A percentile compares a stretch with the other conserved stretches of the same genome.
phyloP scores from a whole-genome alignment of 2,329 filamentous ascomycete species.

The Aquanectria penicillioides region DNA sequence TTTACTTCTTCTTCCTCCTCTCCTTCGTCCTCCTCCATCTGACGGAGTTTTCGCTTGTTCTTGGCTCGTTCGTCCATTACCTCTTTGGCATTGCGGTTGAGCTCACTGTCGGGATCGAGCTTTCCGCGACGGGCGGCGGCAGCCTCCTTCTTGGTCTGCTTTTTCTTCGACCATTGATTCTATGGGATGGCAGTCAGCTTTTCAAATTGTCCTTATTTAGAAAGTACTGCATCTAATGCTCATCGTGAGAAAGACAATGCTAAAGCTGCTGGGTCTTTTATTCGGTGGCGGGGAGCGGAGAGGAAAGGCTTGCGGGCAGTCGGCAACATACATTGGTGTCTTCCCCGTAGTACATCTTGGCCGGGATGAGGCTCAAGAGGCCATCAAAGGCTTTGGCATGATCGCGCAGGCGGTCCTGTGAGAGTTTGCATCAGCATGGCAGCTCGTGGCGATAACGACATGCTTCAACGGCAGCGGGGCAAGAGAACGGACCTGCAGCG shows the following conservation, averaged over 20 bases:
- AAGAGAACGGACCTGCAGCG: constrained; percentile 57
- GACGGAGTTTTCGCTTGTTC: constrained; percentile 83
- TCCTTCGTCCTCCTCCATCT: constrained; percentile 64
- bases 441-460: constrained; percentile 19
- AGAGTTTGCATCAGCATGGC: constrained; percentile 32
- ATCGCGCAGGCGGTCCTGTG: constrained; percentile 65
- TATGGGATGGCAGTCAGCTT: constrained; percentile 52
- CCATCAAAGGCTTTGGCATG: constrained; percentile 84
- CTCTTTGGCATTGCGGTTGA: constrained; percentile 86
- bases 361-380: constrained; percentile 86
- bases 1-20: too few relatives aligned
- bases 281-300: constrained; percentile 15
- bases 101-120: constrained; percentile 85
- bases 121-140: constrained; percentile 86
- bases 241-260: too few relatives aligned
- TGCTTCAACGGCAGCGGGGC: constrained; percentile 38
- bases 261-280: background rate
- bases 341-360: constrained; percentile 89
- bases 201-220: too few relatives aligned
- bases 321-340: constrained; percentile 78
- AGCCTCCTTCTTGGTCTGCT: constrained; percentile 92
- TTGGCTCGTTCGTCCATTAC: constrained; percentile 83
- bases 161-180: constrained; percentile 94
- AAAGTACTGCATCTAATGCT: too few relatives aligned
- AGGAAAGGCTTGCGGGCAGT: constrained; percentile 12